Evolutionary conservation across 352 stramenopile species (phyloP).

Genomic region (Globisporangium spinosum): DNA sequence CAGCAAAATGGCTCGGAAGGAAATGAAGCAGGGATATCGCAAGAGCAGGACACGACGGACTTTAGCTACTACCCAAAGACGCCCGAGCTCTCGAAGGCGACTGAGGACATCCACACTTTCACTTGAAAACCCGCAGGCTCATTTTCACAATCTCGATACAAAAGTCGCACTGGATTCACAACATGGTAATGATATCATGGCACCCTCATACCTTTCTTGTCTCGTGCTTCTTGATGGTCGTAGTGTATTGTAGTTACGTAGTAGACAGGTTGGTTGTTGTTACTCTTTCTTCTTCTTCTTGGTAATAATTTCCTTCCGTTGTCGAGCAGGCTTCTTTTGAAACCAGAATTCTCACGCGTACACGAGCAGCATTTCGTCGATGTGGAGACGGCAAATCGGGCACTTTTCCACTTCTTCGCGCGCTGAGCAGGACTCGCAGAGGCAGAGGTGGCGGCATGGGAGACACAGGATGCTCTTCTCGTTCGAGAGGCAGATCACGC

Average conservation of each 20-base stretch:
- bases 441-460: conserved; percentile 76
- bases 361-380: conserved; percentile 81
- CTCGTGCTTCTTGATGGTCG: not conserved
- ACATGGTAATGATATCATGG: not conserved
- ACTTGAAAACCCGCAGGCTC: not conserved
- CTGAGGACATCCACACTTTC: not conserved
- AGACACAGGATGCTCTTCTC: conserved; percentile 85
- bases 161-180: not conserved
- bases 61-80: conserved; percentile 10
- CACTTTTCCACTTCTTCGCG: conserved; percentile 75
- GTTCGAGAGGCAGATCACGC: conserved; percentile 77
- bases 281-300: not conserved
- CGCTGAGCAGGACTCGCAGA: conserved; percentile 69
- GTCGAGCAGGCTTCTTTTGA: not conserved
- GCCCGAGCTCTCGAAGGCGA: not conserved
- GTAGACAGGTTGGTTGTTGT: conserved; percentile 2
- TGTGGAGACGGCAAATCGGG: conserved; percentile 78
- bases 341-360: conserved; percentile 48
- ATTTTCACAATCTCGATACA: not conserved
- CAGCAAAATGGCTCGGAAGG: not conserved
- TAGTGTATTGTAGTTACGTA: conserved; percentile 6
- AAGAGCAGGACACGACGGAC: not conserved
- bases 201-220: not conserved
- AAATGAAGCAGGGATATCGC: not conserved
- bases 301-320: not conserved